Conservation (phyloP, 352 stramenopile species). For the Achlya hypogyna region DNA sequence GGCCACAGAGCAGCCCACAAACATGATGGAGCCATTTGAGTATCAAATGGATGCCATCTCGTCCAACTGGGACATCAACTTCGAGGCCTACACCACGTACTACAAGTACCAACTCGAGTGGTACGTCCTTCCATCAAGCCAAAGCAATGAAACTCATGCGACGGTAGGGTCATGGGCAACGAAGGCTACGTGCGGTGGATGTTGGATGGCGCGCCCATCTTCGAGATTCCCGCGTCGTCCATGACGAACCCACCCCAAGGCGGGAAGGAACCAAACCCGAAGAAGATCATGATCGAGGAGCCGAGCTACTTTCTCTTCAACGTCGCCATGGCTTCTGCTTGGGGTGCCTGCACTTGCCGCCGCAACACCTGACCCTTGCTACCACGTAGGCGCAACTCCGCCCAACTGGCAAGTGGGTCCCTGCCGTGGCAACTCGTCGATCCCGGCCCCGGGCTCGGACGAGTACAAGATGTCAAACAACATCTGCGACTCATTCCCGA, state of each 20-base stretch:
- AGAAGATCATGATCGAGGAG: slow-evolving; percentile 68
- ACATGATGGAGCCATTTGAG: slow-evolving; percentile 47
- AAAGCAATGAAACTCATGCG: too few relatives aligned
- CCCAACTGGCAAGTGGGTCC: slow-evolving; percentile 39
- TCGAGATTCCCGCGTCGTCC: slow-evolving; percentile 51
- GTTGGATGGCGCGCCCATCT: slow-evolving; percentile 47
- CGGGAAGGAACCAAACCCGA: slow-evolving; percentile 32
- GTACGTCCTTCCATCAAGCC: slow-evolving; percentile 14
- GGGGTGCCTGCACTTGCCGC: slow-evolving; percentile 54
- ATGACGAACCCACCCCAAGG: slow-evolving; percentile 40
- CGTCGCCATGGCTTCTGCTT: slow-evolving; percentile 84
- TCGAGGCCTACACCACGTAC: slow-evolving; percentile 53
- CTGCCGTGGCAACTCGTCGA: slow-evolving; percentile 43
- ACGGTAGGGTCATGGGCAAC: slow-evolving; percentile 38
- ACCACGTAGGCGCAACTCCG: slow-evolving; percentile 25
- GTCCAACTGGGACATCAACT: slow-evolving; percentile 54
- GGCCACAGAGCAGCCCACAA: slow-evolving; percentile 35
- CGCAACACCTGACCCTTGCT: background rate
- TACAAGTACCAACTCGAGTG: slow-evolving; percentile 59
- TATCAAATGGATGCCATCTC: slow-evolving; percentile 75
- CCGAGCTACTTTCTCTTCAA: slow-evolving; percentile 93
- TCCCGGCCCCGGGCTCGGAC: slow-evolving; percentile 17
- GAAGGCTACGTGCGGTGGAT: slow-evolving; percentile 63
- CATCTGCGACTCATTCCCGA: slow-evolving; percentile 70
- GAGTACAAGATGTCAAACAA: slow-evolving; percentile 32